These are phyloP conservation scores for Pyricularia grisea DNA, from an alignment of 2,329 filamentous ascomycete genomes.

Conservation along the genomic window DNA sequence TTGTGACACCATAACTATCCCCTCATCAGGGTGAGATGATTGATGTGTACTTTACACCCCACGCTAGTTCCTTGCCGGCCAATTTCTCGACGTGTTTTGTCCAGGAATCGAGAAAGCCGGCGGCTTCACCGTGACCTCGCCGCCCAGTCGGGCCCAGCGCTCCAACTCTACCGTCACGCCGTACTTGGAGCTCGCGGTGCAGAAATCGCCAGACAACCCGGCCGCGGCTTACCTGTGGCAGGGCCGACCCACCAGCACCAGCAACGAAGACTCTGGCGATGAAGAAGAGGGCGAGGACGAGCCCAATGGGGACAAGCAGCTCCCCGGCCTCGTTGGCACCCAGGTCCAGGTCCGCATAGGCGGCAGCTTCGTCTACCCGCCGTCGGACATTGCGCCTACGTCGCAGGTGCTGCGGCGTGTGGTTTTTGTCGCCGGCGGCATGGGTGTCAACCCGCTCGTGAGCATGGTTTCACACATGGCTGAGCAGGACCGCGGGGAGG, in stretches of 20 bases:
- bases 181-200: constrained; percentile 72
- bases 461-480: constrained; percentile 60
- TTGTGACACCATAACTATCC: not conserved
- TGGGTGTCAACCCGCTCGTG: constrained; percentile 74
- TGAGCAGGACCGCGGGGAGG: constrained; percentile 14
- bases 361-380: constrained; percentile 74
- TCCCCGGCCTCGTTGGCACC: constrained; percentile 43
- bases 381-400: constrained; percentile 28
- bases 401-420: constrained; percentile 37
- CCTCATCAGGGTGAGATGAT: not conserved
- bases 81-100: constrained; percentile 30
- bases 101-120: constrained; percentile 62
- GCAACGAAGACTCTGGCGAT: not conserved
- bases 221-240: constrained; percentile 71
- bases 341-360: constrained; percentile 62
- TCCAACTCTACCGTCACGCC: constrained; percentile 10
- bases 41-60: not conserved
- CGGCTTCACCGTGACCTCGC: constrained; percentile 81
- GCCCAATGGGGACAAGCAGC: not conserved
- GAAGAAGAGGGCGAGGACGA: not conserved
- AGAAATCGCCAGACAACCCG: constrained; percentile 60
- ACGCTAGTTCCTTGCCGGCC: not conserved
- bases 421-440: constrained; percentile 71
- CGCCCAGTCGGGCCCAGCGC: constrained; percentile 31
- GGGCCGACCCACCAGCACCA: constrained; percentile 16